phyloP scores from a whole-genome alignment of 2,329 filamentous ascomycete genomes.

The Fusarium sp. region DNA sequence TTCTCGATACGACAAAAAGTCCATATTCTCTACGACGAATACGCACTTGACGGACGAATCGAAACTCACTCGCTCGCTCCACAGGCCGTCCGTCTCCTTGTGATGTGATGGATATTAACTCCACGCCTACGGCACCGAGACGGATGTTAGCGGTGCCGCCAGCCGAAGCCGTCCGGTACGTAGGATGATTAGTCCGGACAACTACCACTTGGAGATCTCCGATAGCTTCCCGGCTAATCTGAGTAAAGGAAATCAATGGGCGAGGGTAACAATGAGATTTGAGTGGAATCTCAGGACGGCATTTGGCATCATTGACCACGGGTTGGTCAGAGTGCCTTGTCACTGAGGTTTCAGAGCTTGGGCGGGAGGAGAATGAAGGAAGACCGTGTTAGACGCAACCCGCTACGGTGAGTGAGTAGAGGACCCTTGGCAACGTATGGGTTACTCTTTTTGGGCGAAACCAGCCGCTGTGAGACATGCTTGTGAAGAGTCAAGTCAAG shows the following conservation, averaged over 20 bases:
- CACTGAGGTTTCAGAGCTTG: neutral
- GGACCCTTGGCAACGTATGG: constrained; percentile 7
- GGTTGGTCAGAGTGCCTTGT: neutral
- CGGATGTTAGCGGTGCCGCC: constrained; percentile 29
- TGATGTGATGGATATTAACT: neutral
- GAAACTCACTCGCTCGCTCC: constrained; percentile 13
- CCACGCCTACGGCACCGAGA: constrained; percentile 1
- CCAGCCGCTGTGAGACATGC: constrained; percentile 17
- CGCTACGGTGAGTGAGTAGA: neutral
- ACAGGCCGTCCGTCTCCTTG: neutral
- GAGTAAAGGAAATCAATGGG: neutral
- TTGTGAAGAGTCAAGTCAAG: neutral
- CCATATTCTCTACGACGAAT: constrained; percentile 2
- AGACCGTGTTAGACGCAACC: neutral
- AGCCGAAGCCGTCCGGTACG: constrained; percentile 12
- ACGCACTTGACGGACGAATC: constrained; percentile 13
- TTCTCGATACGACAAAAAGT: neutral
- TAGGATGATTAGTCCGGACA: neutral
- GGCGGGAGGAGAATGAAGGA: neutral
- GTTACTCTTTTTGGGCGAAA: constrained; percentile 17
- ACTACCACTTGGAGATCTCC: neutral
- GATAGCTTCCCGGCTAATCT: constrained; percentile 10
- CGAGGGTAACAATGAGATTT: constrained; percentile 5
- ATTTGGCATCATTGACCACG: neutral
- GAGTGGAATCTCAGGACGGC: neutral